Percentiles rank a stretch among this genome's conserved stretches.
Evolutionary conservation across 495 filamentous ascomycete genomes (phyloP).

Genomic region (Extremus antarcticus): DNA sequence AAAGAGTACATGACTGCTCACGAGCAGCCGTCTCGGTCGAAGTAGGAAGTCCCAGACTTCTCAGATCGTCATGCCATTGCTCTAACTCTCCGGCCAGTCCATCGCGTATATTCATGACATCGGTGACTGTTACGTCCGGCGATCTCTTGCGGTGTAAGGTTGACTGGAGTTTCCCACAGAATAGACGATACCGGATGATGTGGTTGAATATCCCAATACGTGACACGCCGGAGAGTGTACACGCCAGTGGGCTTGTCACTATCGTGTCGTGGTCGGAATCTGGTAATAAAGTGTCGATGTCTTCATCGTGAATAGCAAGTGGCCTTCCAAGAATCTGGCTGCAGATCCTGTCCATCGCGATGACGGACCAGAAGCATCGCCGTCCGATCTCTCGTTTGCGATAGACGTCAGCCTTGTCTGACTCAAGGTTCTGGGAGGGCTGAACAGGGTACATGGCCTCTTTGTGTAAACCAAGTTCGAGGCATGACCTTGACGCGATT

Average conservation of each 20-base stretch:
- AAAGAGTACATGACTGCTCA: constrained; percentile 11
- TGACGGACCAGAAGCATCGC: constrained; percentile 11
- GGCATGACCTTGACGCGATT: constrained; percentile 4
- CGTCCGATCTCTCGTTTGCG: constrained; percentile 4
- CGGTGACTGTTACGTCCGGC: not conserved
- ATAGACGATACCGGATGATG: constrained; percentile 8
- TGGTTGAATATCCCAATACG: constrained; percentile 11
- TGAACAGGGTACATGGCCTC: constrained; percentile 4
- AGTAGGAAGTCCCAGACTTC: not conserved
- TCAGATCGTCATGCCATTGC: not conserved
- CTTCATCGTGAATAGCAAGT: constrained; percentile 2
- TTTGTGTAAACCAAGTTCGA: constrained; percentile 13
- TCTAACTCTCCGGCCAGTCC: constrained; percentile 5
- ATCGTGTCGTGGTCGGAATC: not conserved
- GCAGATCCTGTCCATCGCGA: constrained; percentile 5
- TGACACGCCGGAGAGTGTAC: not conserved
- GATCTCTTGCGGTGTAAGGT: constrained; percentile 7
- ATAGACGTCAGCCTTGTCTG: not conserved
- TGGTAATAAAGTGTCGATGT: constrained; percentile 11
- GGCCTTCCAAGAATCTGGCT: constrained; percentile 10
- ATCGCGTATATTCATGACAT: not conserved
- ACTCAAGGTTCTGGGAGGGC: not conserved
- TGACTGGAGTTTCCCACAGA: constrained; percentile 5
- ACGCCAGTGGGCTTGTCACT: not conserved
- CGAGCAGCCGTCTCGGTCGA: not conserved